Percentiles rank a stretch among this genome's conserved stretches.
Evolutionary conservation across 2,329 filamentous ascomycete species (phyloP).

Genomic region (Furcasterigmium sp.): DNA sequence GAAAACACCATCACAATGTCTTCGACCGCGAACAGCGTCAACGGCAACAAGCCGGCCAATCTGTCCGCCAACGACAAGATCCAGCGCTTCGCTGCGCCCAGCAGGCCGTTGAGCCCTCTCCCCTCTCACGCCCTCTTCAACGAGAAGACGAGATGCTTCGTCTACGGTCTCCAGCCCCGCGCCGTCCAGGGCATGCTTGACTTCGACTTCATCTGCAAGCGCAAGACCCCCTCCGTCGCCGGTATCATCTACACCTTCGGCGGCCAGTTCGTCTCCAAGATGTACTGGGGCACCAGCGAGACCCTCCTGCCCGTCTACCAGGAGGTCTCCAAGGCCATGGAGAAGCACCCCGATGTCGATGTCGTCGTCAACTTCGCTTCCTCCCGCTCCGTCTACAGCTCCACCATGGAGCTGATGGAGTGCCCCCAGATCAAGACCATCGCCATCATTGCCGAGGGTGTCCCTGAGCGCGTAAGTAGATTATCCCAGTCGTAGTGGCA

Average conservation of each 20-base stretch:
- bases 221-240: conserved; percentile 89
- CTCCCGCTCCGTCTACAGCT: conserved; percentile 96
- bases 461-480: conserved; percentile 88
- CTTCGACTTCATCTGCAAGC: conserved; percentile 99
- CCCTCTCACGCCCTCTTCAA: conserved; percentile 92
- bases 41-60: conserved; percentile 41
- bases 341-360: conserved; percentile 96
- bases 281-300: conserved; percentile 99
- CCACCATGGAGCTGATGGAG: conserved; percentile 98
- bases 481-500: too few species aligned
- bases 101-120: conserved; percentile 83
- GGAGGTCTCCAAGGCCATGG: conserved; percentile 82
- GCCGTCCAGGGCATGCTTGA: conserved; percentile 92
- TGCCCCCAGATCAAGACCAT: conserved; percentile 96
- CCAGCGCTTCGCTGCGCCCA: conserved; percentile 88
- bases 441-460: conserved; percentile 98
- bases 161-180: conserved; percentile 97
- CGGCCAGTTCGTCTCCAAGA: conserved; percentile 99
- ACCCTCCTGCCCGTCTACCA: conserved; percentile 98
- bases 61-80: conserved; percentile 96
- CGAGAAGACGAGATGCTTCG: conserved; percentile 99
- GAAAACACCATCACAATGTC: conserved; percentile 42
- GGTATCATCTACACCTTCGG: conserved; percentile 99
- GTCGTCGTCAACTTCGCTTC: conserved; percentile 99
- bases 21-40: conserved; percentile 43